Base-by-base conservation (phyloP, 1,284 basidiomycete genomes). In the Apiotrichum siamense region DNA sequence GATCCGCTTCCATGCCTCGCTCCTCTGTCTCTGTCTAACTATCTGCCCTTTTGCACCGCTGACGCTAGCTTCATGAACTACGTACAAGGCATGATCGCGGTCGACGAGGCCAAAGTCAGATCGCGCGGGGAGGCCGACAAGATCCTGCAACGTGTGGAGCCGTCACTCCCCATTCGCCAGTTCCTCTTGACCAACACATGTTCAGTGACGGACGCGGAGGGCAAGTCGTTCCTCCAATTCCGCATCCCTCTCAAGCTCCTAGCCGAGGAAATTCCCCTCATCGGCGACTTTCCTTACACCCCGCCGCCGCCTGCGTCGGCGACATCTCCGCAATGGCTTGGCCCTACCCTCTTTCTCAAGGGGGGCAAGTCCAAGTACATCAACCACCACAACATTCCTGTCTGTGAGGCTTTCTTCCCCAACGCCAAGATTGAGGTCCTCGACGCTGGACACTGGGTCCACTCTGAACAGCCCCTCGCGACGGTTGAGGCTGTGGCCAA, bases 161-260 rank as follows among this genome's bases (percentile, higher is more conserved):
- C 41, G 7, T 4, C 17, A 12, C 15, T 15, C 9, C 18, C 18
- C 20, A 75, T 78, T 3, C 75, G 79, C 4, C 78, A 80, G 60
- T 81, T 81, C 70, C 73, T 81, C 17, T 69, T 81, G n/a, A 81
- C 80, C 20, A 81, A 81, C 66, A 71, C 77, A 7, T 58, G 64
- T 7, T 59, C 63, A 37, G 61, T 68, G 4, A 58, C 58, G 3
- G 33, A 55, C 25, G 39, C 26, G 36, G 43, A 33, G 10, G 54
- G 55, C 17, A 54, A 67, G 20, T 51, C 60, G 2, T 52, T 64
- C 21, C 67, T 78, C 55, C 63, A 60, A 21, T 80, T 80, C 68
- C 72, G 80, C 6, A 73, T 80, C 36, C 79, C 80, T 0, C 64
- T 81, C 10, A 57, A 72, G 18, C 70, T 75, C 18, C 73, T 81